Conservation (phyloP, 139 green algal genomes). For the Deuterostichococcus epilithicus region DNA sequence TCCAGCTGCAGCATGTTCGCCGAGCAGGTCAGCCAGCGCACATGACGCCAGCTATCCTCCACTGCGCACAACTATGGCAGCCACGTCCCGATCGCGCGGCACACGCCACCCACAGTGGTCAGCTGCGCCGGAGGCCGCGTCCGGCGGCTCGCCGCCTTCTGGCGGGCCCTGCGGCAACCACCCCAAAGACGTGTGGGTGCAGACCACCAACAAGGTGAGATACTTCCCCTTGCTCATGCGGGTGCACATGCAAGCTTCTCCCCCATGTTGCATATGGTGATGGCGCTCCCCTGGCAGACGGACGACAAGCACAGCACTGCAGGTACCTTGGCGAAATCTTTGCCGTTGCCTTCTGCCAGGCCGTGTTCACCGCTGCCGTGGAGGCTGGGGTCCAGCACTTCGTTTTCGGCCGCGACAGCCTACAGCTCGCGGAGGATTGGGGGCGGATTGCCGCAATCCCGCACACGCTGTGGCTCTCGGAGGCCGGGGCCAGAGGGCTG, state of each 20-base stretch:
- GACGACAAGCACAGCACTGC: background rate
- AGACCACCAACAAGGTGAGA: background rate
- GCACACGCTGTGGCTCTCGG: background rate
- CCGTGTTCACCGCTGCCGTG: constrained; percentile 2
- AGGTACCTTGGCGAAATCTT: background rate
- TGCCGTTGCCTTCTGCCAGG: background rate
- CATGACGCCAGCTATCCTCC: too few species aligned
- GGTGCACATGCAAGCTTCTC: background rate
- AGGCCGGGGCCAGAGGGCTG: background rate
- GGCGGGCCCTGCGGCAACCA: too few species aligned
- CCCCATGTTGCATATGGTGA: background rate
- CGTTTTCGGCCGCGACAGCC: background rate
- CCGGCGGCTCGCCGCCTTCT: too few species aligned
- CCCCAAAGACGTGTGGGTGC: background rate
- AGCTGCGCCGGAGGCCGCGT: too few species aligned
- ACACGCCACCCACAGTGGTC: too few species aligned
- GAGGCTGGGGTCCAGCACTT: constrained; percentile 8
- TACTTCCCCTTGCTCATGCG: background rate
- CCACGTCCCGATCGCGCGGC: too few species aligned
- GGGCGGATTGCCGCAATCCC: background rate
- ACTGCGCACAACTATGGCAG: too few species aligned
- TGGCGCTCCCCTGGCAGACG: background rate
- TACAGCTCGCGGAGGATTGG: background rate
- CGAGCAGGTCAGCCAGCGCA: too few species aligned
- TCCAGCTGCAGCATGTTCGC: too few species aligned